These are phyloP conservation scores for Selenicereus undatus DNA, from an alignment of 148 eudicot genomes.

Conservation along the genomic window DNA sequence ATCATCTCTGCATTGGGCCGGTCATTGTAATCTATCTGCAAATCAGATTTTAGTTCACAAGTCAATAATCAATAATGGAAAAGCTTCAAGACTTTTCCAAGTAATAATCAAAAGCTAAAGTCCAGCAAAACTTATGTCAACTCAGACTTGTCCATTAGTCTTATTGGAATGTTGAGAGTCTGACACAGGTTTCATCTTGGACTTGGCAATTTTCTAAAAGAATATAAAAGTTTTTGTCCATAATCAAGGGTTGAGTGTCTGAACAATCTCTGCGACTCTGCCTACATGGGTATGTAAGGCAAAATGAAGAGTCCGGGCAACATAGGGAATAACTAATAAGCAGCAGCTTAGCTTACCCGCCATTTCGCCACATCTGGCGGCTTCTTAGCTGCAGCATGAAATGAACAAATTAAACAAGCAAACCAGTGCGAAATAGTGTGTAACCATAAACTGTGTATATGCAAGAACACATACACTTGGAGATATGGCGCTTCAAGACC, in stretches of 20 bases:
- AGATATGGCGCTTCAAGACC: slow-evolving; percentile 74
- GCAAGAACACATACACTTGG: slow-evolving; percentile 42
- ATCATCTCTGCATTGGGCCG: slow-evolving; percentile 94
- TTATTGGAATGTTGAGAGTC: no score
- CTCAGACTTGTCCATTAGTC: no score
- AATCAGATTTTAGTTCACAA: background rate
- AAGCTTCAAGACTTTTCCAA: no score
- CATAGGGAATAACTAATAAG: background rate
- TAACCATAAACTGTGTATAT: background rate
- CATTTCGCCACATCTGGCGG: slow-evolving; percentile 73
- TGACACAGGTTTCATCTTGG: no score
- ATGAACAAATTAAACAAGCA: slow-evolving; percentile 2
- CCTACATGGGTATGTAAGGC: no score
- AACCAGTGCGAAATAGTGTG: slow-evolving; percentile 3
- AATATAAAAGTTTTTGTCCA: no score
- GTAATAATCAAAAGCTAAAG: no score
- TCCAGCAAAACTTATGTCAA: no score
- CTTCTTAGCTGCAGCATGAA: slow-evolving; percentile 46
- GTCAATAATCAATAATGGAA: background rate
- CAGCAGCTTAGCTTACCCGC: slow-evolving; percentile 56
- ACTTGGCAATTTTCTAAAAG: no score
- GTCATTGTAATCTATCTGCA: slow-evolving; percentile 91
- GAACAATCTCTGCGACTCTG: no score
- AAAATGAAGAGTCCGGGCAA: background rate
- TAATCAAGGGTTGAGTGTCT: no score